Conservation (phyloP, 2,329 filamentous ascomycete species). For the Paradendryphiella salina region DNA sequence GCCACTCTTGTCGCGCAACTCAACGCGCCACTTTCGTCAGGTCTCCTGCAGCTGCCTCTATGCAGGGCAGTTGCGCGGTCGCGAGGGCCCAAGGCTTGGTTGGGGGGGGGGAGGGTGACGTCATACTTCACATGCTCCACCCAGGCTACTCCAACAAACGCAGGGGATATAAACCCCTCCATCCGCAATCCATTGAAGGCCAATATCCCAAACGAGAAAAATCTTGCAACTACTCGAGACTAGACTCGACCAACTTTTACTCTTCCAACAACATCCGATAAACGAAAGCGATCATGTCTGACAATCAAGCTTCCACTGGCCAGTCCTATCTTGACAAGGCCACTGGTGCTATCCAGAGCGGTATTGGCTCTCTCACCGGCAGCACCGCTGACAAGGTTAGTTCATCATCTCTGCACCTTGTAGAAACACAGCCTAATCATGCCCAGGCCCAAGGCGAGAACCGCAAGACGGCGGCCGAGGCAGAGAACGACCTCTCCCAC, state of each 20-base stretch:
- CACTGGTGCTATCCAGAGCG: slow-evolving; percentile 71
- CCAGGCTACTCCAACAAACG: neutral
- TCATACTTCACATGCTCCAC: slow-evolving; percentile 15
- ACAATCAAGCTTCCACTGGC: slow-evolving; percentile 69
- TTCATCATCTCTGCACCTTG: slow-evolving; percentile 3
- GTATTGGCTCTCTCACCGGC: slow-evolving; percentile 72
- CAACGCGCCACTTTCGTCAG: slow-evolving; percentile 14
- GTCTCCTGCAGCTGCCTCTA: slow-evolving; percentile 3
- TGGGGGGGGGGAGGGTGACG: slow-evolving; percentile 15
- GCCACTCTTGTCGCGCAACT: neutral
- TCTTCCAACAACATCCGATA: neutral
- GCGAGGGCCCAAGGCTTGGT: slow-evolving; percentile 9
- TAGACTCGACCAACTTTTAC: neutral
- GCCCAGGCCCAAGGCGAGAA: slow-evolving; percentile 61
- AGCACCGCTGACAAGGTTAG: slow-evolving; percentile 66
- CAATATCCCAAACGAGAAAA: neutral
- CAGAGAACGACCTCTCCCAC: slow-evolving; percentile 74
- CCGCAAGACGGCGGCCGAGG: slow-evolving; percentile 66
- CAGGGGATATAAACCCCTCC: slow-evolving; percentile 8
- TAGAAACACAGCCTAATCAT: slow-evolving; percentile 27
- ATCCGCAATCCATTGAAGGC: neutral
- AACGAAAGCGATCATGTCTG: slow-evolving; percentile 49
- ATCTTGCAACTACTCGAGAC: neutral
- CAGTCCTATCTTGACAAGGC: slow-evolving; percentile 69
- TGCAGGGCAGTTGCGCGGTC: slow-evolving; percentile 6